phyloP scores from a whole-genome alignment of 2,329 filamentous ascomycete genomes.

The Alternaria gansuensis region DNA sequence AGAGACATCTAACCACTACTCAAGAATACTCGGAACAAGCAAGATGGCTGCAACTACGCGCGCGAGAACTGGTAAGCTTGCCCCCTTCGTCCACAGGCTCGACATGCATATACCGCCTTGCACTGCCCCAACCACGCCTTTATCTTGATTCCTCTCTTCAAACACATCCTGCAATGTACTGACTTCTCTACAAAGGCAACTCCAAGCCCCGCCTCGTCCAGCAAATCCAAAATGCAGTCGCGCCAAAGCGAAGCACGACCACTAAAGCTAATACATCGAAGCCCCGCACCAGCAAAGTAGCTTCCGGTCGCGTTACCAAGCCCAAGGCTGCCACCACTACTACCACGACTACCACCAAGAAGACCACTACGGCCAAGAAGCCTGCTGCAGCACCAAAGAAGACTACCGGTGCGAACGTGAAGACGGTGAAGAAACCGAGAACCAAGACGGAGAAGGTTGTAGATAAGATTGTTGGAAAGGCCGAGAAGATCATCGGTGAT shows the following conservation, averaged over 20 bases:
- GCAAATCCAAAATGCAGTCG: conserved; percentile 57
- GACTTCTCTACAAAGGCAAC: conserved; percentile 25
- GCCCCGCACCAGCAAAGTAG: conserved; percentile 39
- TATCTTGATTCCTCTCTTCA: background rate
- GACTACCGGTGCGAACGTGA: conserved; percentile 26
- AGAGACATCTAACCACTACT: background rate
- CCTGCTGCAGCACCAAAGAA: conserved; percentile 12
- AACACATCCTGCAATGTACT: conserved; percentile 46
- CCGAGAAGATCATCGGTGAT: conserved; percentile 35
- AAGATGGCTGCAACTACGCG: conserved; percentile 39
- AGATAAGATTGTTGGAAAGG: conserved; percentile 39
- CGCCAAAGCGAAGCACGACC: conserved; percentile 51
- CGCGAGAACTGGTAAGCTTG: conserved; percentile 46
- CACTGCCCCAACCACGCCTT: conserved; percentile 1
- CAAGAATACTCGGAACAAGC: background rate
- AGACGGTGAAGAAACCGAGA: conserved; percentile 38
- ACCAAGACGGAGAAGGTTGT: conserved; percentile 41
- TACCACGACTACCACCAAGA: conserved; percentile 5
- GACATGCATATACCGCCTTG: background rate
- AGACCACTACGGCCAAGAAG: conserved; percentile 23
- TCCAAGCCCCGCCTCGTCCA: conserved; percentile 63
- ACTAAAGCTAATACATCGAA: conserved; percentile 52
- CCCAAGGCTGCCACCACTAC: conserved; percentile 49
- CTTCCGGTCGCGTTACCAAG: conserved; percentile 31
- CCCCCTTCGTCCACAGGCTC: background rate